phyloP scores from a whole-genome alignment of 495 filamentous ascomycete species.

The Neurospora sp. region DNA sequence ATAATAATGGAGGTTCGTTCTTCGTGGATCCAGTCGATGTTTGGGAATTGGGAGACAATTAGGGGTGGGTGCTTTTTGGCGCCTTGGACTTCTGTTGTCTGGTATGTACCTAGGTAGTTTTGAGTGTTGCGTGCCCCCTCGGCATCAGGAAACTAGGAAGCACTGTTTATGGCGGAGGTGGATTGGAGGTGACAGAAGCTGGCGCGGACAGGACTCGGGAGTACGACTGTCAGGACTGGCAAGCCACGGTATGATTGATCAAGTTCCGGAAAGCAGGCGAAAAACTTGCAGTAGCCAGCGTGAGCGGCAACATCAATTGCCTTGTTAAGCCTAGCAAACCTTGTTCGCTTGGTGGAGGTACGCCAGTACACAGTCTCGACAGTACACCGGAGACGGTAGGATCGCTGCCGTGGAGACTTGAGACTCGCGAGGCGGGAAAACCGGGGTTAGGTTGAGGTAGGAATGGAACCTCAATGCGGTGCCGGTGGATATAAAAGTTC shows the following conservation, averaged over 20 bases:
- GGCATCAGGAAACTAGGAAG: not conserved
- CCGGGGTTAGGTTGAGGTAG: not conserved
- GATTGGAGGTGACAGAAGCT: not conserved
- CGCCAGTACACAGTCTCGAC: not conserved
- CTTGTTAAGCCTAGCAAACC: not conserved
- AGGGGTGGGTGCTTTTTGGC: not conserved
- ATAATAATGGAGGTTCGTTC: not conserved
- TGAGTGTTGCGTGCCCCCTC: not conserved
- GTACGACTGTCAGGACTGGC: not conserved
- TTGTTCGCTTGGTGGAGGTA: not conserved
- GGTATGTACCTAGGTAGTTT: not conserved
- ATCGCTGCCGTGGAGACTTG: not conserved
- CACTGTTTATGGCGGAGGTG: not conserved
- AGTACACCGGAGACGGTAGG: not conserved
- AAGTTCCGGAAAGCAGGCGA: not conserved
- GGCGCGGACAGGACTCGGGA: not conserved
- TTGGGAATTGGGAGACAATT: not conserved
- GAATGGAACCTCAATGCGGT: not conserved
- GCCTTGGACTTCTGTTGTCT: not conserved
- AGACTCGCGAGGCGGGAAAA: not conserved
- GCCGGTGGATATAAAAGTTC: not conserved
- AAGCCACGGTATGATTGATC: not conserved
- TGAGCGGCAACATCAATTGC: not conserved
- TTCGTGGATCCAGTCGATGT: not conserved
- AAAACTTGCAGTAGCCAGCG: not conserved